Conservation (phyloP, 305 asterid genomes). For the Solanum hybrid region DNA sequence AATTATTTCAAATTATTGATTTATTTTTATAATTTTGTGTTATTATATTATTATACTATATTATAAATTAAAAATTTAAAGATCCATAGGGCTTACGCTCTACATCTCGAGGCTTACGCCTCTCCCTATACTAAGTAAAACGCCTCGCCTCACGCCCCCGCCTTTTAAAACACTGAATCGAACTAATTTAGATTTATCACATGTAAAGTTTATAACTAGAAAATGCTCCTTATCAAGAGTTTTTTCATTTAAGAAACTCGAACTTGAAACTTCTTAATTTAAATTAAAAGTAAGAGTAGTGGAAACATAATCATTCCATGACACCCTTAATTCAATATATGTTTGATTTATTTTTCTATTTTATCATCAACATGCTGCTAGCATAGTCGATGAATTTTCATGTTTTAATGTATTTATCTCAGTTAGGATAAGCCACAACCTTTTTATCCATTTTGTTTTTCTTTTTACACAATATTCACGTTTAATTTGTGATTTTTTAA, state of each 20-base stretch:
- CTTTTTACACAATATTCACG: background rate
- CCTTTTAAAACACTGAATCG: too few relatives aligned
- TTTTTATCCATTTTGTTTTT: background rate
- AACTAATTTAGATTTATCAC: background rate
- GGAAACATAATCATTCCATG: background rate
- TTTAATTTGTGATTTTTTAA: background rate
- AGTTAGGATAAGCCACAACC: background rate
- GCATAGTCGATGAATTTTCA: background rate
- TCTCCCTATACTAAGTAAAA: too few relatives aligned
- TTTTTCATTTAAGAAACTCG: background rate
- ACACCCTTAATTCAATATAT: background rate
- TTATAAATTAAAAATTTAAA: too few relatives aligned
- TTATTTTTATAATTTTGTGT: too few relatives aligned
- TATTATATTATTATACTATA: too few relatives aligned
- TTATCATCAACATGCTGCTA: background rate
- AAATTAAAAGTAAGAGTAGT: too few relatives aligned
- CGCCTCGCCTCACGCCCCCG: too few relatives aligned
- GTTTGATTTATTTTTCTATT: background rate
- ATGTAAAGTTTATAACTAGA: too few relatives aligned
- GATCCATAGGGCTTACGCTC: too few relatives aligned
- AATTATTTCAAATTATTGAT: too few relatives aligned
- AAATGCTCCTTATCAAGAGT: background rate
- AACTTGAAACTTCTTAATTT: background rate
- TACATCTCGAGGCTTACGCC: too few relatives aligned
- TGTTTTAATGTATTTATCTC: background rate